A percentile compares a stretch with the other conserved stretches of the same genome.
phyloP scores from a whole-genome alignment of 352 stramenopile species.

The Pythium rhizo-oryzae region DNA sequence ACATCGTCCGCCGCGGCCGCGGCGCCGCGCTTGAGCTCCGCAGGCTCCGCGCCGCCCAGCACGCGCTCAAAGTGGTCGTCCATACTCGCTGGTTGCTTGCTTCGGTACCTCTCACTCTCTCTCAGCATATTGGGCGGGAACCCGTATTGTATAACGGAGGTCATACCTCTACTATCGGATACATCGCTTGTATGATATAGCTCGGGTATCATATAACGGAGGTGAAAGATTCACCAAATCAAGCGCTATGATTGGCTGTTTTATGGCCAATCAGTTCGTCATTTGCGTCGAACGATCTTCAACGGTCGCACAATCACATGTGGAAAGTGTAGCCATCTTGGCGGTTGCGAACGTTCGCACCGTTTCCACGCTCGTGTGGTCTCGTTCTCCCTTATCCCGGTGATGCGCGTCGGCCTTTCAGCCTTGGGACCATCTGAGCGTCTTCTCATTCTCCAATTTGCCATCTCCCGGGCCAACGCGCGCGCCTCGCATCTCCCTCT shows the following conservation, averaged over 20 bases:
- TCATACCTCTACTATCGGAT: neutral
- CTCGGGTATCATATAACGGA: neutral
- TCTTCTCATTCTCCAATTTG: constrained; percentile 20
- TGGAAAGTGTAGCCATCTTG: neutral
- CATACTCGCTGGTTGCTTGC: too few species aligned
- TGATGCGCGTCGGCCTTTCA: too few species aligned
- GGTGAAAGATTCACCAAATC: neutral
- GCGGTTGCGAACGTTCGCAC: constrained; percentile 5
- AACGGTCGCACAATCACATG: constrained; percentile 16
- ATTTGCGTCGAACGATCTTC: constrained; percentile 24
- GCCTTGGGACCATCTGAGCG: neutral
- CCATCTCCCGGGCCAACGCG: constrained; percentile 3
- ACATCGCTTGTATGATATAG: too few species aligned
- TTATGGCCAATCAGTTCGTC: constrained; percentile 10
- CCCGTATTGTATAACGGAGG: neutral
- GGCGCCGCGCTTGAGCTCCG: constrained; percentile 20
- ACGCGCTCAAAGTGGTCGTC: constrained; percentile 70
- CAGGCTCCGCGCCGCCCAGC: constrained; percentile 21
- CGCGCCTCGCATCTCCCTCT: neutral
- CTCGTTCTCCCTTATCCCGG: too few species aligned
- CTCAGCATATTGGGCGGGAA: neutral
- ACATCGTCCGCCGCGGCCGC: neutral
- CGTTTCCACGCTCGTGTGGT: neutral
- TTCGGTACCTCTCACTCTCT: neutral
- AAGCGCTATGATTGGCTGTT: neutral